Conservation (phyloP, 495 filamentous ascomycete genomes). For the Hypoxylon intermedium region DNA sequence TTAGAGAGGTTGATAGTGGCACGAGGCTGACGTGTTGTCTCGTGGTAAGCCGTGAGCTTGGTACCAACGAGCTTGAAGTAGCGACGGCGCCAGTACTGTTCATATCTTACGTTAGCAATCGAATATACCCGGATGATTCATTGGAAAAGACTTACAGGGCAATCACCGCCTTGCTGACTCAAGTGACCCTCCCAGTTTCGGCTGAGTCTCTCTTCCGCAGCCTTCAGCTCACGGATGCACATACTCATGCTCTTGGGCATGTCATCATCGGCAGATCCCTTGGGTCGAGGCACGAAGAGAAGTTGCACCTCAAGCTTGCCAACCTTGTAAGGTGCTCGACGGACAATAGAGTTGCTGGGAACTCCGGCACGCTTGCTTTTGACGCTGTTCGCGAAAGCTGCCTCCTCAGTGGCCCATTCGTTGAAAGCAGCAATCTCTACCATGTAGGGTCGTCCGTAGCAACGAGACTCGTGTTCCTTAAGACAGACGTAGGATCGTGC, state of each 20-base stretch:
- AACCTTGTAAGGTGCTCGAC: constrained; percentile 88
- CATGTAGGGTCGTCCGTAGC: constrained; percentile 84
- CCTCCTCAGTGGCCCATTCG: constrained; percentile 93
- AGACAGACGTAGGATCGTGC: constrained; percentile 90
- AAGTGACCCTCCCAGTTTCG: constrained; percentile 85
- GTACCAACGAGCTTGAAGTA: constrained; percentile 94
- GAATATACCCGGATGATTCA: neutral
- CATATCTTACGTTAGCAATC: constrained; percentile 37
- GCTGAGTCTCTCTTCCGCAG: constrained; percentile 76
- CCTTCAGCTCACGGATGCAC: constrained; percentile 88
- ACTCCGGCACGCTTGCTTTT: constrained; percentile 77
- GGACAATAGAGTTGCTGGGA: constrained; percentile 63
- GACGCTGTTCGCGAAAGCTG: constrained; percentile 70
- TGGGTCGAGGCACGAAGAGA: constrained; percentile 90
- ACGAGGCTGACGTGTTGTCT: constrained; percentile 90
- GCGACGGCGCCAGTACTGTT: constrained; percentile 92
- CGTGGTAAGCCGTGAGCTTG: constrained; percentile 94
- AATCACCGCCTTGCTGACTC: constrained; percentile 96
- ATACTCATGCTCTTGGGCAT: constrained; percentile 99
- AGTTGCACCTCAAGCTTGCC: constrained; percentile 93
- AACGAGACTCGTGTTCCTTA: constrained; percentile 85
- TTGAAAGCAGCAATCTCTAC: constrained; percentile 95
- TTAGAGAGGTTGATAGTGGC: constrained; percentile 97
- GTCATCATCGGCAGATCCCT: constrained; percentile 87
- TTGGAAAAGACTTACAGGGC: constrained; percentile 74